Evolutionary conservation across 1,284 basidiomycete species (phyloP).

Genomic region (Coniophora puteana): DNA sequence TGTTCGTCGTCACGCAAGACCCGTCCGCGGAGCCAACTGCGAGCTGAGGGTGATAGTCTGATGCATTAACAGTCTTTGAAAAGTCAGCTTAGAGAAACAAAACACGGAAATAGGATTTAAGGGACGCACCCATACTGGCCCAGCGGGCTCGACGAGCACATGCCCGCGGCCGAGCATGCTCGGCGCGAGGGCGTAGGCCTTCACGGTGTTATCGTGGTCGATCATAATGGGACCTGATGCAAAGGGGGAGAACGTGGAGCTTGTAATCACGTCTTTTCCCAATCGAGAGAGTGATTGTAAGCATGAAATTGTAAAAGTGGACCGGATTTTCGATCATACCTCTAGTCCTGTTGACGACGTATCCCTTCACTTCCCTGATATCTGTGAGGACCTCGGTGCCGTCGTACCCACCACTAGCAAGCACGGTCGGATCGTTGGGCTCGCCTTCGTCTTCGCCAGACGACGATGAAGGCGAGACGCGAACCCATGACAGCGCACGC

Average conservation of each 20-base stretch:
- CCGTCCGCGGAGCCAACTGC: slow-evolving; percentile 84
- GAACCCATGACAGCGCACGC: slow-evolving; percentile 69
- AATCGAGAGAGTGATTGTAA: not conserved
- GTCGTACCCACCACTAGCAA: slow-evolving; percentile 76
- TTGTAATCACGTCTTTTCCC: slow-evolving; percentile 61
- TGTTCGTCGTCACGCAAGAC: slow-evolving; percentile 67
- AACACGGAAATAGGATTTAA: not conserved
- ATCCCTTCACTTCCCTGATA: slow-evolving; percentile 60
- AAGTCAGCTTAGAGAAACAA: not conserved
- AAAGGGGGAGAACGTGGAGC: slow-evolving; percentile 62
- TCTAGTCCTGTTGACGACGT: slow-evolving; percentile 72
- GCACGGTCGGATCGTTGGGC: slow-evolving; percentile 71
- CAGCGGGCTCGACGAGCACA: slow-evolving; percentile 64
- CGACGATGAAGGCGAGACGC: slow-evolving; percentile 52
- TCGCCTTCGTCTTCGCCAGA: too few species aligned
- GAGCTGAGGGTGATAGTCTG: slow-evolving; percentile 85
- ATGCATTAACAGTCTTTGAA: slow-evolving; percentile 63
- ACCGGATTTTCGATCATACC: slow-evolving; percentile 32
- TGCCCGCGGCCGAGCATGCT: slow-evolving; percentile 74
- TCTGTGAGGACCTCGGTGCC: slow-evolving; percentile 73
- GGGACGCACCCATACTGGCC: slow-evolving; percentile 71
- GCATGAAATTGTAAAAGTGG: not conserved
- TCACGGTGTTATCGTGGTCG: slow-evolving; percentile 76
- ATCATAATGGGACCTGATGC: slow-evolving; percentile 66
- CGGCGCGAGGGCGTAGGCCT: slow-evolving; percentile 67